Percentiles rank a stretch among this genome's conserved stretches.
phyloP scores from a whole-genome alignment of 2,329 filamentous ascomycete genomes.

The Fusarium domesticum region DNA sequence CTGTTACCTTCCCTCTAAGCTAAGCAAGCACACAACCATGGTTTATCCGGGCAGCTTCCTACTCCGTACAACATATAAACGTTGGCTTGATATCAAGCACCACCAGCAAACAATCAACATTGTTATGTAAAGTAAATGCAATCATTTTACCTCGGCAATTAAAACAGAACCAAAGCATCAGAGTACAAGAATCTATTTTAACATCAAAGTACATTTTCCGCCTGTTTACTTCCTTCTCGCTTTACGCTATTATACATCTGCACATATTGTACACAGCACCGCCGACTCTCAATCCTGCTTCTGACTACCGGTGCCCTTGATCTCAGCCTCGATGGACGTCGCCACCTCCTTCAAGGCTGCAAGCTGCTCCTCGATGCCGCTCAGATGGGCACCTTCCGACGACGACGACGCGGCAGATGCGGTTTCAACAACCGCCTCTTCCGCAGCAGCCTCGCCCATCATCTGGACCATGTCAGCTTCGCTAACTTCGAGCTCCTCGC shows the following conservation, averaged over 20 bases:
- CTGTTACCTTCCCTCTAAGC: background rate
- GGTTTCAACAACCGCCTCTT: slow-evolving; percentile 2
- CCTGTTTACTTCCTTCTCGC: slow-evolving; percentile 14
- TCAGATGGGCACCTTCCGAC: slow-evolving; percentile 7
- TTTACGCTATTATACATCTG: slow-evolving; percentile 21
- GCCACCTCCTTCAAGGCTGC: slow-evolving; percentile 17
- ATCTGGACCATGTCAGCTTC: slow-evolving; percentile 39
- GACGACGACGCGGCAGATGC: slow-evolving; percentile 5
- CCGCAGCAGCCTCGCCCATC: slow-evolving; percentile 27
- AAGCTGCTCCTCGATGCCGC: slow-evolving; percentile 22
- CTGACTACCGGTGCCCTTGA: slow-evolving; percentile 13
- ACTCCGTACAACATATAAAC: no score
- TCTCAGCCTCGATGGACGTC: slow-evolving; percentile 21
- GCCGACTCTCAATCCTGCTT: slow-evolving; percentile 23
- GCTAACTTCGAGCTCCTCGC: slow-evolving; percentile 29
- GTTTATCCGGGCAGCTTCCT: background rate
- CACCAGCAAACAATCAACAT: no score
- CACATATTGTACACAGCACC: slow-evolving; percentile 25
- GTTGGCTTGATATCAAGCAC: no score
- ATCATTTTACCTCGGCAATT: no score
- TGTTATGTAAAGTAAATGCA: no score
- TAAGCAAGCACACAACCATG: background rate
- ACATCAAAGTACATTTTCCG: slow-evolving; percentile 16
- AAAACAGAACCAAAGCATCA: no score
- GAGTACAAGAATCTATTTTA: slow-evolving; percentile 8